A percentile compares a stretch with the other conserved stretches of the same genome.
Conservation (phyloP, 331 rosid species). For the Stylosanthes scabra region DNA sequence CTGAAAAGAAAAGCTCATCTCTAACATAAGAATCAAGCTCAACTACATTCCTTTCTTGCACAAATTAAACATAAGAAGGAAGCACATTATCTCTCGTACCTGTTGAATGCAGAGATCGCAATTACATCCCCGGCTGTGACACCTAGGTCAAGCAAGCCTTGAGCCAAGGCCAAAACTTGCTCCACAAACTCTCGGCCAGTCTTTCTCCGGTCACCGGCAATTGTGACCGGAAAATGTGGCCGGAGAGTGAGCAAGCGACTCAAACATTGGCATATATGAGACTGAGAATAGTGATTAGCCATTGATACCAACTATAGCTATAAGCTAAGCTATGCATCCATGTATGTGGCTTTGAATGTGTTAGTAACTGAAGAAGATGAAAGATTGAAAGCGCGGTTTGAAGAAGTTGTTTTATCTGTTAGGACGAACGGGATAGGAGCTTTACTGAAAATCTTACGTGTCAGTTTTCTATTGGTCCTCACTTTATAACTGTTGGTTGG, state of each 20-base stretch:
- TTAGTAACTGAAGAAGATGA: not conserved
- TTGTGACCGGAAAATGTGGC: slow-evolving; percentile 44
- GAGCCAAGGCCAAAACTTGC: slow-evolving; percentile 59
- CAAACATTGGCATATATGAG: slow-evolving; percentile 86
- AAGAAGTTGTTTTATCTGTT: not conserved
- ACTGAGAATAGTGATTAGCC: slow-evolving; percentile 43
- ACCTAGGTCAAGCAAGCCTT: slow-evolving; percentile 63
- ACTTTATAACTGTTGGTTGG: no score
- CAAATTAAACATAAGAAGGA: no score
- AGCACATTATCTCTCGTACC: slow-evolving; percentile 41
- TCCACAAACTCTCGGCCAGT: slow-evolving; percentile 62
- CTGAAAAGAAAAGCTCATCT: slow-evolving; percentile 45
- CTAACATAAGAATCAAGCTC: not conserved
- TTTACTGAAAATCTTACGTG: not conserved
- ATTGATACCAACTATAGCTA: not conserved
- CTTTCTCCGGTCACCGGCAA: slow-evolving; percentile 52
- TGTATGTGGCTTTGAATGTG: not conserved
- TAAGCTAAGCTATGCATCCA: not conserved
- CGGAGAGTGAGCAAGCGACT: slow-evolving; percentile 54
- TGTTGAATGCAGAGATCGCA: slow-evolving; percentile 83
- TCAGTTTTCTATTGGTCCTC: not conserved
- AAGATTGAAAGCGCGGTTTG: not conserved
- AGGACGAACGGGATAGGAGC: not conserved
- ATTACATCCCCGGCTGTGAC: slow-evolving; percentile 68
- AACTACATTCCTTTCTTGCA: no score